phyloP scores from a whole-genome alignment of 78 protist species.

The Dictyostelium firmibasis region DNA sequence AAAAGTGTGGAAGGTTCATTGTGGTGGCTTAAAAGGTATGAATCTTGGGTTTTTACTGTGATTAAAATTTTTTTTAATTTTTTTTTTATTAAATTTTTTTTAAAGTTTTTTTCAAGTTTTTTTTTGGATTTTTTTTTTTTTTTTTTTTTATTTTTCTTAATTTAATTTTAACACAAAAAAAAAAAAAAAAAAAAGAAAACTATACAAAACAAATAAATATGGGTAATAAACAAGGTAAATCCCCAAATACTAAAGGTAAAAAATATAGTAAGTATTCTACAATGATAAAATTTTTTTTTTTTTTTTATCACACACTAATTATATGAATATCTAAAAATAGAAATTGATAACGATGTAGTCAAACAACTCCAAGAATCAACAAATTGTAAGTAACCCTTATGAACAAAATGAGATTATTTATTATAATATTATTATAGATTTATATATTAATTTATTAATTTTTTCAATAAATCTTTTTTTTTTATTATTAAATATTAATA shows the following conservation, averaged over 20 bases:
- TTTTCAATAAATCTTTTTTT: too few relatives aligned
- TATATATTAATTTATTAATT: background rate
- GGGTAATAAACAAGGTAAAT: slow-evolving; percentile 64
- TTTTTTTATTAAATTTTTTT: too few relatives aligned
- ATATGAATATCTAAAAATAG: slow-evolving; percentile 2
- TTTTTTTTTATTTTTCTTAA: background rate
- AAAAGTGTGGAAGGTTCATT: too few relatives aligned
- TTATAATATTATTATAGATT: background rate
- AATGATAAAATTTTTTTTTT: background rate
- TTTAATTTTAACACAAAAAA: background rate
- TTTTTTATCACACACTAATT: background rate
- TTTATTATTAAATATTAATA: too few relatives aligned
- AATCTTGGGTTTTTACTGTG: too few relatives aligned
- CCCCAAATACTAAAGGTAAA: slow-evolving; percentile 8
- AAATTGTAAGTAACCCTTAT: slow-evolving; percentile 75
- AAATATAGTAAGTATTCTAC: slow-evolving; percentile 40
- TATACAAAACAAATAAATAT: background rate
- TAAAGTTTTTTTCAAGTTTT: too few relatives aligned
- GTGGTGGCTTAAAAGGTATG: too few relatives aligned
- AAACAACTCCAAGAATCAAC: slow-evolving; percentile 65
- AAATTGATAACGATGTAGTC: slow-evolving; percentile 40
- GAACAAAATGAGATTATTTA: too few relatives aligned
- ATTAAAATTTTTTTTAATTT: too few relatives aligned
- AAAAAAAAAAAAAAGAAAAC: background rate
- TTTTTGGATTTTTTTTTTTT: background rate